These are phyloP conservation scores for Grigorovia transvaalensis DNA, from an alignment of 805 yeast genomes.

Conservation along the genomic window DNA sequence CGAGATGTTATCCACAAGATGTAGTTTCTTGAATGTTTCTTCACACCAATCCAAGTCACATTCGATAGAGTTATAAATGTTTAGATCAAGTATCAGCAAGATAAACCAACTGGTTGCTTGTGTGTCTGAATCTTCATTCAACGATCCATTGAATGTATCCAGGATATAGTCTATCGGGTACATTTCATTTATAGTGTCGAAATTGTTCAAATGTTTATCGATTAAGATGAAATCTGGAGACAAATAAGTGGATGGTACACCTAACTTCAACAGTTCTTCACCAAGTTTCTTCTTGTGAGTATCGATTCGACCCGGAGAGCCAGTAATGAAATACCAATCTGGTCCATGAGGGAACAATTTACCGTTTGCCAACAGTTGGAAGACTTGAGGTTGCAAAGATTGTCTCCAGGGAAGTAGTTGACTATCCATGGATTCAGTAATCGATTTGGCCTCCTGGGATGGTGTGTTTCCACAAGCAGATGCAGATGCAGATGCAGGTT, in stretches of 20 bases:
- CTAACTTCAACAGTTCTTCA: conserved; percentile 10
- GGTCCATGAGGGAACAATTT: neutral
- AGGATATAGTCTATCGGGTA: conserved; percentile 8
- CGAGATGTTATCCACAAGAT: conserved; percentile 4
- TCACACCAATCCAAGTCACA: conserved; percentile 13
- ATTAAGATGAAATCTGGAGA: neutral
- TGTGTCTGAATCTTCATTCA: neutral
- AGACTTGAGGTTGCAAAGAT: neutral
- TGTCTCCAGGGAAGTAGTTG: neutral
- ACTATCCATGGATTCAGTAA: neutral
- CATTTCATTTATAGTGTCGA: conserved; percentile 14
- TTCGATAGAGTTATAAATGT: conserved; percentile 16
- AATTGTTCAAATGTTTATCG: conserved; percentile 2
- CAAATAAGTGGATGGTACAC: conserved; percentile 6
- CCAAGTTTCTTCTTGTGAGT: too few species aligned
- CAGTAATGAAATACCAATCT: conserved; percentile 22
- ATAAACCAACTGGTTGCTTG: conserved; percentile 7
- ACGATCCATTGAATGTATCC: neutral
- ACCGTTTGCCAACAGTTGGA: neutral
- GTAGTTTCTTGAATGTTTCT: neutral
- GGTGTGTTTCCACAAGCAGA: neutral
- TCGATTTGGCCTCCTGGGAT: neutral
- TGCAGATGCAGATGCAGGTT: too few species aligned
- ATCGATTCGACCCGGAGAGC: neutral
- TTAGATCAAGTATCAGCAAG: conserved; percentile 21